Evolutionary conservation across 2,329 filamentous ascomycete genomes (phyloP).

Genomic region (Pseudogymnoascus sp.): DNA sequence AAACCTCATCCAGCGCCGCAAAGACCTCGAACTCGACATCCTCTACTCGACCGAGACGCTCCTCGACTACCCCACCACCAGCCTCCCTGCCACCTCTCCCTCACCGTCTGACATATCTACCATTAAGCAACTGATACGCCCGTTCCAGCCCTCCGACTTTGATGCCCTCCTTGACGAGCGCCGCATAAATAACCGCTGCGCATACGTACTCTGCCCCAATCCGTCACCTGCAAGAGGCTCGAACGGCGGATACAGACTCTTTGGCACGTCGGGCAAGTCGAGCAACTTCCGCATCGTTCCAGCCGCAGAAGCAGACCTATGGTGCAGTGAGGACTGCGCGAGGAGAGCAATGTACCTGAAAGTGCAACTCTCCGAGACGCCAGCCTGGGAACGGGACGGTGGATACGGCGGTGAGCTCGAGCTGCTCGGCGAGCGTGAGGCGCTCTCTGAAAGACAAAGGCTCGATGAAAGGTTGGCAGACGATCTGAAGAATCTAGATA

Average conservation of each 20-base stretch:
- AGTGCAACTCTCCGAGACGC: constrained; percentile 78
- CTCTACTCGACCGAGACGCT: constrained; percentile 62
- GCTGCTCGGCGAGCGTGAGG: constrained; percentile 59
- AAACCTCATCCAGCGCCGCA: constrained; percentile 71
- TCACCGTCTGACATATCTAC: constrained; percentile 51
- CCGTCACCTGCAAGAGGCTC: constrained; percentile 50
- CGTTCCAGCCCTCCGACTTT: constrained; percentile 84
- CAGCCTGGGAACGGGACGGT: constrained; percentile 69
- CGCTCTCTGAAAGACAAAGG: constrained; percentile 37
- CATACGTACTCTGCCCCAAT: constrained; percentile 70
- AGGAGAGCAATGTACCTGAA: constrained; percentile 76
- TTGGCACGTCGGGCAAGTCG: constrained; percentile 41
- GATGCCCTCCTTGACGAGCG: constrained; percentile 84
- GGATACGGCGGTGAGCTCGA: constrained; percentile 41
- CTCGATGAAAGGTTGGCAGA: constrained; percentile 22
- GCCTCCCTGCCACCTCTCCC: constrained; percentile 45
- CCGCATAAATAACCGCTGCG: constrained; percentile 74
- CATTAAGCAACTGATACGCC: constrained; percentile 60
- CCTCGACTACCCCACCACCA: constrained; percentile 28
- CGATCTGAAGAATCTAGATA: constrained; percentile 33
- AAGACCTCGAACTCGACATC: constrained; percentile 68
- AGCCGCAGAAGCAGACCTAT: constrained; percentile 68
- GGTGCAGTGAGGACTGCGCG: constrained; percentile 78
- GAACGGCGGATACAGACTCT: constrained; percentile 61
- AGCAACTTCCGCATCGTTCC: constrained; percentile 61